Base-by-base conservation (phyloP, 805 yeast species). In the Zygotorulaspora chibaensis region DNA sequence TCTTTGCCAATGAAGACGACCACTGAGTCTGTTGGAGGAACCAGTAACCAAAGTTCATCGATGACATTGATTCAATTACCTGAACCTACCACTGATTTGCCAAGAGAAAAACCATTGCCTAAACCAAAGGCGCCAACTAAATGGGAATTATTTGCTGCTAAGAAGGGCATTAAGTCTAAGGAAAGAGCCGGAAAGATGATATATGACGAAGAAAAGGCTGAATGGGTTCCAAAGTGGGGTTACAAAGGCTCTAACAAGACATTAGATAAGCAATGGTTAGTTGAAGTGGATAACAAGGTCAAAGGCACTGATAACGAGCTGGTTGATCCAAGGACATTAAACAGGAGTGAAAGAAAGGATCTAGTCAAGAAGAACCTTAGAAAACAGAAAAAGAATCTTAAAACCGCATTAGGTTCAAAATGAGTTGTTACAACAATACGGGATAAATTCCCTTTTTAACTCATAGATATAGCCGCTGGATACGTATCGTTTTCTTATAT, bases 141-240 rank as follows among this genome's bases (percentile, higher is more conserved):
- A 71, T 93, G 99, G 99, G 96, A 93, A 71, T 77, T 78, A 62
- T 93, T 93, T 73, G 99, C 99, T 53, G 85, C 85, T 48, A 87
- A 80, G 76, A 93, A 93, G 72, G 98, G 98, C 61, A 93, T 93
- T 65, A 75, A 84, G 69, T 78, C 95, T 70, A 90, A 87, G 75
- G 87, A 86, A 50, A 89, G 84, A 66, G 83, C 86, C 25, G 96
- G 96, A 38, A 93, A 87, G 70, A 73, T 83, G 78, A 88, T 87
- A 1, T 93, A 72, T 58, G 96, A 93, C 67, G 98, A 93, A 67
- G 93, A 78, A 27, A 70, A 79, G 26, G 90, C 91, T 42, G 90
- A 89, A 69, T 93, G 99, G 99, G 96, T 84, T 50, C 91, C 95
- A 58, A 91, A 89, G 69, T 93, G 99, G 99, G 99, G 99, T 50